Evolutionary conservation across 163 green algal species (phyloP), one percentile per base, ranked within the genome.

Genomic region (Chlamydomonas reinhardtii): DNA sequence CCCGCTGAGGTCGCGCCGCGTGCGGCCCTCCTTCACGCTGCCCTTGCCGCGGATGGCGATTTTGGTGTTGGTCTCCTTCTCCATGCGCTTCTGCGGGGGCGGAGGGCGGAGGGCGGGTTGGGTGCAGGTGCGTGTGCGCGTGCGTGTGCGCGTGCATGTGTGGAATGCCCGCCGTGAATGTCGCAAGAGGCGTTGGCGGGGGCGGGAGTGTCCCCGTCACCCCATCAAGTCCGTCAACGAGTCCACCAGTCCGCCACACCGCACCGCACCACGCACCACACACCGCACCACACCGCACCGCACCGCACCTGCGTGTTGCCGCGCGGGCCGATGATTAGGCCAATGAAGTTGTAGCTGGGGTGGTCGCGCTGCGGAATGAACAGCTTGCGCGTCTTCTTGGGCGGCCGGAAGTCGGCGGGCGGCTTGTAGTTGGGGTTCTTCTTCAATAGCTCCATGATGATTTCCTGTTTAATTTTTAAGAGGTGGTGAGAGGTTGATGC

Each of bases 311-410:
- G 98, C 31, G 97, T 99, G 54, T 99, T 98, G 72, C 97, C 97
- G 68, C 98, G 94, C 25, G 98, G 98, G 9, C 98, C 98, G 29
- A 99, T 99, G 94, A 99, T 99, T 20, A 99, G 92, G 14, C 98
- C 93, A 72, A 99, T 99, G 91, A 99, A 99, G 91, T 99, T 99
- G 92, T 98, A 98, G 66, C 94, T 94, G 2, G 97, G 95, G 89
- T 96, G 98, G 66, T 99, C 94, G 29, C 97, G 96, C 62, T 96
- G 87, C 24, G 97, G 97, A 37, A 99, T 98, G 84, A 92, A 97
- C 62, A 99, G 94, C 88, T 98, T 99, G 34, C 92, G 90, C 48
- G 70, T 91, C 73, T 94, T 95, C 88, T 96, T 96, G 72, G 94
- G 85, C 17, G 95, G 94, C 34, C 93, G 93, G 88, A 96, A 98